A percentile compares a stretch with the other conserved stretches of the same genome.
Evolutionary conservation across 371 early-diverging fungal genomes (phyloP).

Genomic region (Basidiobolus meristosporus): DNA sequence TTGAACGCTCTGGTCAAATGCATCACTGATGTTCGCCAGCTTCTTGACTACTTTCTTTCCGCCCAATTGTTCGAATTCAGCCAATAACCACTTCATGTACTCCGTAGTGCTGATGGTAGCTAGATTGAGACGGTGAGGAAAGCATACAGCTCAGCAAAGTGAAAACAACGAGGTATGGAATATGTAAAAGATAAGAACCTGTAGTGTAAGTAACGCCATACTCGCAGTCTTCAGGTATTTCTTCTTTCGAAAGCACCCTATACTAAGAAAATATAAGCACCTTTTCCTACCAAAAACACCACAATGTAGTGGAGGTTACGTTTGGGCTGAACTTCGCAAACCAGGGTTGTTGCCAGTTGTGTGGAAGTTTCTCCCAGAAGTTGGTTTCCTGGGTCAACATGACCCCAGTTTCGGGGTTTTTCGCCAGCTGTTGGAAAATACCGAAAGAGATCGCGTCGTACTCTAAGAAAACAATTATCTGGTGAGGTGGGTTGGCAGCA

Average conservation of each 20-base stretch:
- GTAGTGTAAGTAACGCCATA: constrained; percentile 28
- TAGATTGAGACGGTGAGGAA: constrained; percentile 1
- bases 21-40: constrained; percentile 26
- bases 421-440: constrained; percentile 16
- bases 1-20: constrained; percentile 5
- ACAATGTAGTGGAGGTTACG: constrained; percentile 9
- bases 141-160: neutral
- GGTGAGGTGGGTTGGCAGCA: neutral
- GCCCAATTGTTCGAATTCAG: constrained; percentile 24
- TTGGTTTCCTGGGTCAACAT: constrained; percentile 18
- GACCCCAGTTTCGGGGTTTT: constrained; percentile 14
- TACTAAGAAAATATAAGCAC: constrained; percentile 10
- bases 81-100: constrained; percentile 39
- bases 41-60: constrained; percentile 18
- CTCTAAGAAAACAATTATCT: constrained; percentile 9
- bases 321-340: constrained; percentile 21
- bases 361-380: constrained; percentile 18
- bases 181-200: no score
- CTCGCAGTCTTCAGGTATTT: constrained; percentile 19
- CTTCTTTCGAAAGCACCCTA: constrained; percentile 10
- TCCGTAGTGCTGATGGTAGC: constrained; percentile 30
- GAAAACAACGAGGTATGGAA: constrained; percentile 1
- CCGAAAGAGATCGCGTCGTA: constrained; percentile 20
- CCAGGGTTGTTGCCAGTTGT: constrained; percentile 23
- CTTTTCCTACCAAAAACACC: neutral